phyloP scores from a whole-genome alignment of 129 eudicot genomes.

The Erigeron canadensis region DNA sequence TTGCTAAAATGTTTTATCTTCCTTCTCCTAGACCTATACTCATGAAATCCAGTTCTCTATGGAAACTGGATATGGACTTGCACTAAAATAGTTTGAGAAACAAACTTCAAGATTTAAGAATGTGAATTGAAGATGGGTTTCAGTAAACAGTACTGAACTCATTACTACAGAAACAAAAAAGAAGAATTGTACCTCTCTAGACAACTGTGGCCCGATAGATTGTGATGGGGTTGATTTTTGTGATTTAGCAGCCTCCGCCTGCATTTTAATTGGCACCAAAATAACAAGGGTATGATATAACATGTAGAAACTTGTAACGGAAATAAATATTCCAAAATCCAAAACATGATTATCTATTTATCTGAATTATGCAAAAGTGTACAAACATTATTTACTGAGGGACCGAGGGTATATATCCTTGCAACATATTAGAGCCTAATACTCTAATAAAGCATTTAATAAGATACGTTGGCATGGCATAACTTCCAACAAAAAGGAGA shows the following conservation, averaged over 20 bases:
- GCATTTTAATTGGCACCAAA: slow-evolving; percentile 30
- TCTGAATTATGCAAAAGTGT: not conserved
- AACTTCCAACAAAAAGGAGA: not conserved
- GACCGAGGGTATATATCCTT: not conserved
- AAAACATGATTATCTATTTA: not conserved
- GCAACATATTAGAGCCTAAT: not conserved
- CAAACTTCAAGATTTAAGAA: not conserved
- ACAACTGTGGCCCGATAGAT: slow-evolving; percentile 36
- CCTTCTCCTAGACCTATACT: too few species aligned
- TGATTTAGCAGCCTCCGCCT: slow-evolving; percentile 72
- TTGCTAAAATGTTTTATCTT: too few species aligned
- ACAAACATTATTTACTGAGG: not conserved
- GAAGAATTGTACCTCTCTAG: slow-evolving; percentile 68
- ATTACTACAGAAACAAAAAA: not conserved
- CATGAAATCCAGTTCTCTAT: not conserved
- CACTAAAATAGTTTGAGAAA: not conserved
- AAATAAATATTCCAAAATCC: slow-evolving; percentile 7
- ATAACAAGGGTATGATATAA: slow-evolving; percentile 4
- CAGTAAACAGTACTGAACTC: not conserved
- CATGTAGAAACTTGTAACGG: slow-evolving; percentile 15
- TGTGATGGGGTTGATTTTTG: slow-evolving; percentile 37
- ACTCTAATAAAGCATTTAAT: not conserved
- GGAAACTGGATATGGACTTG: not conserved
- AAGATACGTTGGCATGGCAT: not conserved
- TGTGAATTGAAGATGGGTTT: not conserved